phyloP scores from a whole-genome alignment of 352 stramenopile genomes.

The Phytophthora megakarya region DNA sequence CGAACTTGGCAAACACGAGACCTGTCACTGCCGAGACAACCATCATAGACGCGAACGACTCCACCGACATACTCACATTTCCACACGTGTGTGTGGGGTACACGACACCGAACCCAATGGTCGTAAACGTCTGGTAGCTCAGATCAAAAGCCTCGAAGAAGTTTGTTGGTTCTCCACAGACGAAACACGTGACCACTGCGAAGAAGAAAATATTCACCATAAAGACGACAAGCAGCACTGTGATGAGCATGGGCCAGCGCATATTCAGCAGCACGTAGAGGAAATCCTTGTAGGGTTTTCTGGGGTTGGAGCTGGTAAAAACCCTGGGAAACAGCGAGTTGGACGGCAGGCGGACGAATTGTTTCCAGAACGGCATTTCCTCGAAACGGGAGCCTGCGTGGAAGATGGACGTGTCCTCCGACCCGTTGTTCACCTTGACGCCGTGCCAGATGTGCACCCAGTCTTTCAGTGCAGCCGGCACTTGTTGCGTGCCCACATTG shows the following conservation, averaged over 20 bases:
- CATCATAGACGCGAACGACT: constrained; percentile 85
- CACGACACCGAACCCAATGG: constrained; percentile 82
- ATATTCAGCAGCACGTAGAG: constrained; percentile 85
- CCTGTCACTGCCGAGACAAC: constrained; percentile 77
- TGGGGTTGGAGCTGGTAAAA: constrained; percentile 62
- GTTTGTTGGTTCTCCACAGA: constrained; percentile 56
- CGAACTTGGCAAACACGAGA: constrained; percentile 87
- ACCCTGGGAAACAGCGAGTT: constrained; percentile 79
- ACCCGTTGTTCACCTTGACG: constrained; percentile 61
- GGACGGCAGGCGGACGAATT: constrained; percentile 66
- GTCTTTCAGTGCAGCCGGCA: constrained; percentile 63
- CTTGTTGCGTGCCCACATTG: constrained; percentile 53
- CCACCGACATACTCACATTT: constrained; percentile 73
- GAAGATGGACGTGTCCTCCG: constrained; percentile 55
- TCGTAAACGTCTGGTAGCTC: constrained; percentile 88
- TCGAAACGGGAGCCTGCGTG: constrained; percentile 68
- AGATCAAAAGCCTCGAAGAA: constrained; percentile 74
- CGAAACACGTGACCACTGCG: constrained; percentile 44
- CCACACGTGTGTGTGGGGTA: constrained; percentile 69
- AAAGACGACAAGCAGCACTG: constrained; percentile 65
- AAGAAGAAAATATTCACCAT: constrained; percentile 72
- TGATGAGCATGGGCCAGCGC: constrained; percentile 74
- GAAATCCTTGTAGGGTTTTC: constrained; percentile 81
- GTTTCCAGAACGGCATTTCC: constrained; percentile 69
- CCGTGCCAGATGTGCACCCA: constrained; percentile 87